Evolutionary conservation across 495 filamentous ascomycete genomes (phyloP).

Genomic region (Hypoxylon rickii): DNA sequence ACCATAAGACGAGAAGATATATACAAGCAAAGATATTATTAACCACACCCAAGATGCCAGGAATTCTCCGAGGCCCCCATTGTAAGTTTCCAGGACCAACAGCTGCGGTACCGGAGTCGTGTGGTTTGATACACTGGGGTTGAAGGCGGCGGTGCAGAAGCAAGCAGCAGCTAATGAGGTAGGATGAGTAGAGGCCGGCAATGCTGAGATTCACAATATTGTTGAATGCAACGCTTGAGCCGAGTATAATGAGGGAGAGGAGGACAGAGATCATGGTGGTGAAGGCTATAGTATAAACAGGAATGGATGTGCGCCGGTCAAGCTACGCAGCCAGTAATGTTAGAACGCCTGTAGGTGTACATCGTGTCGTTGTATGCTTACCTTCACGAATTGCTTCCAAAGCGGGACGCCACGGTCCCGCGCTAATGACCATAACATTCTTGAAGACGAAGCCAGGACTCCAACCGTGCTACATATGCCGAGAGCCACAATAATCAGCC

Average conservation of each 20-base stretch:
- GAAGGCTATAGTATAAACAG: conserved; percentile 54
- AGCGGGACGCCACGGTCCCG: conserved; percentile 61
- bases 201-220: conserved; percentile 49
- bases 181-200: conserved; percentile 48
- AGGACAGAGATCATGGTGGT: conserved; percentile 44
- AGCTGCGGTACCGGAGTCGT: not conserved
- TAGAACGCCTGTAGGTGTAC: too few relatives aligned
- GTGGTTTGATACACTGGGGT: conserved; percentile 13
- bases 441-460: conserved; percentile 56
- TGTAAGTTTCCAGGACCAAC: conserved; percentile 1
- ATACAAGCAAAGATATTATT: conserved; percentile 10
- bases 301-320: conserved; percentile 41
- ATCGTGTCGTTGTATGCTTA: too few relatives aligned
- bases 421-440: conserved; percentile 64
- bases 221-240: conserved; percentile 50
- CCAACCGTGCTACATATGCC: conserved; percentile 53
- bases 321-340: too few relatives aligned
- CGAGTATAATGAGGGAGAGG: conserved; percentile 58
- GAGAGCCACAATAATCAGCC: conserved; percentile 52
- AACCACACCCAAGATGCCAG: conserved; percentile 1
- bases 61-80: conserved; percentile 17
- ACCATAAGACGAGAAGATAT: conserved; percentile 11
- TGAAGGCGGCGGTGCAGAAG: conserved; percentile 42
- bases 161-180: conserved; percentile 49
- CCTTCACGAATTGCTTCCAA: conserved; percentile 1